phyloP scores from a whole-genome alignment of 2,329 filamentous ascomycete species.

The Malbranchea cinnamomea region DNA sequence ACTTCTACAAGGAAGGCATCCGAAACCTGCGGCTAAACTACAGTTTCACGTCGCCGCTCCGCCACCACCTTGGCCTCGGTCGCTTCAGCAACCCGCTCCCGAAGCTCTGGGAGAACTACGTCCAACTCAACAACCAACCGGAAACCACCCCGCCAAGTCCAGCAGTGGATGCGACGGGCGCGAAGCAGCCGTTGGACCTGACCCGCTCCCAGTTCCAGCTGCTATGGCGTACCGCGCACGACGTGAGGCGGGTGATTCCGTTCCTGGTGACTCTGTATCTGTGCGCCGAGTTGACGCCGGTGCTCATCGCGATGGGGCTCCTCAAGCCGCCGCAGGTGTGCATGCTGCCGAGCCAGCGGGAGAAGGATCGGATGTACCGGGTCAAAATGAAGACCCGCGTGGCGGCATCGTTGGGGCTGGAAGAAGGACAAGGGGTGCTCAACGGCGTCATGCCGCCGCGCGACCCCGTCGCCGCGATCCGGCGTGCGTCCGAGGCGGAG shows the following conservation, averaged over 20 bases:
- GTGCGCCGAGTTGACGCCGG: conserved; percentile 73
- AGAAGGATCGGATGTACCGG: conserved; percentile 36
- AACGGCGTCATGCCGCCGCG: conserved; percentile 4
- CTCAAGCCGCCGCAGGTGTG: conserved; percentile 65
- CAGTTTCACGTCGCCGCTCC: conserved; percentile 19
- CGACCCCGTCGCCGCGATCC: conserved; percentile 9
- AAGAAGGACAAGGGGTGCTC: conserved; percentile 1
- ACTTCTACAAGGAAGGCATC: conserved; percentile 79
- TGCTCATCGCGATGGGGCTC: conserved; percentile 57
- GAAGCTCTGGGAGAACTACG: conserved; percentile 16
- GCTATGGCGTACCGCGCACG: conserved; percentile 50
- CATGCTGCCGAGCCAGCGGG: conserved; percentile 62
- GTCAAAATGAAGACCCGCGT: conserved; percentile 30
- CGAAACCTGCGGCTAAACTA: conserved; percentile 58
- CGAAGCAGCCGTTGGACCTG: too few species aligned
- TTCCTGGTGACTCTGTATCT: conserved; percentile 63
- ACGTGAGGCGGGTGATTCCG: conserved; percentile 60
- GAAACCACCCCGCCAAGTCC: conserved; percentile 5
- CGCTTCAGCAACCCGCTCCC: too few species aligned
- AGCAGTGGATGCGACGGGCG: not conserved
- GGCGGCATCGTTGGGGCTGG: conserved; percentile 10
- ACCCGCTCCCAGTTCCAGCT: conserved; percentile 59
- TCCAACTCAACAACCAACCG: conserved; percentile 20
- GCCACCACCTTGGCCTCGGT: conserved; percentile 18
- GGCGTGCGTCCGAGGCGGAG: conserved; percentile 12